Conservation (phyloP, 306 rosid genomes). For the Spatholobus suberectus region DNA sequence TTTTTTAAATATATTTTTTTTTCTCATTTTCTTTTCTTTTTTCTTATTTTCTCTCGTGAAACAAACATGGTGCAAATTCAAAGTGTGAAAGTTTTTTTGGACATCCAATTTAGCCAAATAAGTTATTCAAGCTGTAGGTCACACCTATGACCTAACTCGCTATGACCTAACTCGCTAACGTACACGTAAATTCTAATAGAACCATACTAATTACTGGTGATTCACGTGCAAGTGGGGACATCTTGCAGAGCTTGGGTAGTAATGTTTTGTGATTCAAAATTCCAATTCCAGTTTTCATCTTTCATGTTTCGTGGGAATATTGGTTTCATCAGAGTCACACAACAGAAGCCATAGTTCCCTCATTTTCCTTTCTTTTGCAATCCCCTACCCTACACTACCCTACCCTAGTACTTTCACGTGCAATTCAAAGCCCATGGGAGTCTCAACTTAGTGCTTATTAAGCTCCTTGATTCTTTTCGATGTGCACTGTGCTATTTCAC, state of each 20-base stretch:
- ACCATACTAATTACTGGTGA: conserved; percentile 23
- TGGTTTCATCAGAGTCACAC: neutral
- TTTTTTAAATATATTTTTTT: too few relatives aligned
- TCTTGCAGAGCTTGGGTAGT: neutral
- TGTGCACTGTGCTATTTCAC: neutral
- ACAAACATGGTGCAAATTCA: too few relatives aligned
- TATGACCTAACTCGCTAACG: too few relatives aligned
- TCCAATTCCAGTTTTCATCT: conserved; percentile 11
- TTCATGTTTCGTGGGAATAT: conserved; percentile 3
- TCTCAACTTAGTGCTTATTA: too few relatives aligned
- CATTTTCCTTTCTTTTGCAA: neutral
- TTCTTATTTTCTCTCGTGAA: too few relatives aligned
- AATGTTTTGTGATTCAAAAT: neutral
- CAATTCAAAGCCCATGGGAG: neutral
- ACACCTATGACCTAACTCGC: too few relatives aligned
- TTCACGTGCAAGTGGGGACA: conserved; percentile 47
- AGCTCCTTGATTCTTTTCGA: neutral
- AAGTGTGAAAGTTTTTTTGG: too few relatives aligned
- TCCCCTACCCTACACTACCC: too few relatives aligned
- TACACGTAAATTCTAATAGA: neutral
- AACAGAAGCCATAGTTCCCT: neutral
- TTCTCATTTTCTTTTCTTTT: too few relatives aligned
- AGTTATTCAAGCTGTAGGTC: too few relatives aligned
- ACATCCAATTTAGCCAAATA: too few relatives aligned
- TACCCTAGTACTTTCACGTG: neutral